These are phyloP conservation scores for Albophoma yamanashiensis DNA, from an alignment of 2,329 filamentous ascomycete genomes.

Conservation along the genomic window DNA sequence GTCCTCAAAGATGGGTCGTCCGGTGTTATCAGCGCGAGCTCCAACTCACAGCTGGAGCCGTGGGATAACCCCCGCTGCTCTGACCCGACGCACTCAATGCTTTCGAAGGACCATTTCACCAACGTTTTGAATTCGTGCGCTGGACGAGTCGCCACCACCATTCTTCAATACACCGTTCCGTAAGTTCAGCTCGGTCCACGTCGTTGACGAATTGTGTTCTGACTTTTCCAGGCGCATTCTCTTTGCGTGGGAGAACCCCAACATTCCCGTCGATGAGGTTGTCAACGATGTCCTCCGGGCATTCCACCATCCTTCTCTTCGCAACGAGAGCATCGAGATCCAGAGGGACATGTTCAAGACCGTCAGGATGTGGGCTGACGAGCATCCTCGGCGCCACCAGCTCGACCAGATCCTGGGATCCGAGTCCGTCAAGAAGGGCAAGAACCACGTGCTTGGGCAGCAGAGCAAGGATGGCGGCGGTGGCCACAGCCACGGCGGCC, in stretches of 20 bases:
- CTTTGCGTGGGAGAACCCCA: constrained; percentile 86
- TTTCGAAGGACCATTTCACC: constrained; percentile 78
- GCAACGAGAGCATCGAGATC: constrained; percentile 65
- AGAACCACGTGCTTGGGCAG: constrained; percentile 57
- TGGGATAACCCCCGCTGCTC: constrained; percentile 68
- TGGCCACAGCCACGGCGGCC: constrained; percentile 17
- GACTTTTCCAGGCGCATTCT: constrained; percentile 51
- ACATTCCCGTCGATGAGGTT: constrained; percentile 73
- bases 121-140: constrained; percentile 69
- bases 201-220: not conserved
- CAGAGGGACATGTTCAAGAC: constrained; percentile 84
- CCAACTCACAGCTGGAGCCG: constrained; percentile 65
- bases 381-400: constrained; percentile 53
- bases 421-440: constrained; percentile 70
- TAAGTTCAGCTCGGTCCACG: constrained; percentile 24
- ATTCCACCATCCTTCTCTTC: constrained; percentile 84
- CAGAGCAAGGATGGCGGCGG: constrained; percentile 16
- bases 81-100: constrained; percentile 72
- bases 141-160: constrained; percentile 61
- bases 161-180: constrained; percentile 81
- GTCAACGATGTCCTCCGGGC: constrained; percentile 68
- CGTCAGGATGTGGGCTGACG: constrained; percentile 70
- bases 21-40: constrained; percentile 55
- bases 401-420: constrained; percentile 71
- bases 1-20: constrained; percentile 79